Base-by-base conservation (phyloP, 163 green algal species). In the Scenedesmus sp. region DNA sequence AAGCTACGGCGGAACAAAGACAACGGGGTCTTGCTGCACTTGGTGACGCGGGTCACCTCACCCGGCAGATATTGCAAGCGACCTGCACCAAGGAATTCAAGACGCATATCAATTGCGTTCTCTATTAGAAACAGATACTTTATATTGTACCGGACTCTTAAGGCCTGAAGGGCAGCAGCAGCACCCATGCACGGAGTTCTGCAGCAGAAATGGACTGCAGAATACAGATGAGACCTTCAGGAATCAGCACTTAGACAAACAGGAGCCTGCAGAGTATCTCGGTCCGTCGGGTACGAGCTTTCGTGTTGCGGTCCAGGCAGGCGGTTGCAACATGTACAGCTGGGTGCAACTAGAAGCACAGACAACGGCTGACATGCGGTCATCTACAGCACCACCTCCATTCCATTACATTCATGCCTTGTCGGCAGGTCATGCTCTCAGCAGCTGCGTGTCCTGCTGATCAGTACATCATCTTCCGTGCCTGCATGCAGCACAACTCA, bases 181-280 rank as follows among this genome's bases (percentile, higher is more conserved):
- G 65, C 65, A 76, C 30, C 46, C n/a, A 86, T 86, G 30, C 49
- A n/a, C 46, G 37, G 42, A 10, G 30, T 72, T 26, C n/a, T 86
- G 26, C 30, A 86, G 46, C 81, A 86, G n/a, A 86, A 86, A 24
- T 16, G 46, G 10, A 24, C 15, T 33, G 82, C 82, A 46, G 83
- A 89, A 16, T 83, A 68, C 68, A 51, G 46, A 37, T n/a, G n/a
- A 53, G 30, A 0, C 15, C 10, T n/a, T 51, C 1, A 44, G 85
- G 9, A 78, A 37, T 5, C 16, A 72, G 12, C 30, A 89, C 44
- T 30, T 89, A 9, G 40, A 89, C n/a, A 51, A 46, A 20, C 85
- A 89, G 68, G 22, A 42, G 33, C 85, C 65, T 30, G 37, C 42
- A 22, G 85, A 82, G 43, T 89, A 56, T 43, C 73, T 89, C 6